Conservation (phyloP, 2,329 filamentous ascomycete genomes). For the Fonsecaea pugnacius region DNA sequence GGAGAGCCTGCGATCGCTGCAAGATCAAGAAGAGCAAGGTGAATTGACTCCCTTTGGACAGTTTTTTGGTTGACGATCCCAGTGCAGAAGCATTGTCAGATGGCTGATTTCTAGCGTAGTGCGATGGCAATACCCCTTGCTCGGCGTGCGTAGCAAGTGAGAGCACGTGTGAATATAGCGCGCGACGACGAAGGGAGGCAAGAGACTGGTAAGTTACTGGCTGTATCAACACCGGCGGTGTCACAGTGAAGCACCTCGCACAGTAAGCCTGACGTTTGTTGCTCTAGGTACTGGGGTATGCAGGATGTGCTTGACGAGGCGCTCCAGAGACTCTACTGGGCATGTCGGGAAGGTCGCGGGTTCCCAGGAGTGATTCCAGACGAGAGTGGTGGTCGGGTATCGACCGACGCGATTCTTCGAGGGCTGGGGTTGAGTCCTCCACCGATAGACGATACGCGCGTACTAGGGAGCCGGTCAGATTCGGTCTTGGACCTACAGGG, state of each 20-base stretch:
- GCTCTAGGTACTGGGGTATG: slow-evolving; percentile 30
- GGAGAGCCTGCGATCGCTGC: slow-evolving; percentile 32
- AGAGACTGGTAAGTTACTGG: slow-evolving; percentile 30
- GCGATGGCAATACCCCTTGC: slow-evolving; percentile 31
- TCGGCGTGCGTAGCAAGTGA: slow-evolving; percentile 26
- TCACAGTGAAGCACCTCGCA: not conserved
- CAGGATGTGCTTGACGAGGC: slow-evolving; percentile 32
- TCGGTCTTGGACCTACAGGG: slow-evolving; percentile 13
- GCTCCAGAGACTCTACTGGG: slow-evolving; percentile 33
- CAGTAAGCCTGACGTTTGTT: not conserved
- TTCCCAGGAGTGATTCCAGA: slow-evolving; percentile 32
- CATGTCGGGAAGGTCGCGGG: slow-evolving; percentile 27
- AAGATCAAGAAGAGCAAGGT: slow-evolving; percentile 34
- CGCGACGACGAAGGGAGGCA: slow-evolving; percentile 29
- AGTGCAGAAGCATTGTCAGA: not conserved
- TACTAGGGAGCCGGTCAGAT: slow-evolving; percentile 18
- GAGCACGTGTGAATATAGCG: slow-evolving; percentile 32
- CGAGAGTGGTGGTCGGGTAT: slow-evolving; percentile 29
- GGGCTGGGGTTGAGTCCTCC: slow-evolving; percentile 29
- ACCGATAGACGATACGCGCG: slow-evolving; percentile 15
- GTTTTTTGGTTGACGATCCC: not conserved
- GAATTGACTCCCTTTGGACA: not conserved
- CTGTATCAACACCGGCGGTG: not conserved
- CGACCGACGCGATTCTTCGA: slow-evolving; percentile 32
- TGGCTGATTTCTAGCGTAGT: slow-evolving; percentile 21